Percentiles rank a stretch among this genome's conserved stretches.
Evolutionary conservation across 1,284 basidiomycete genomes (phyloP).

Genomic region (Cryptococcus floricola): DNA sequence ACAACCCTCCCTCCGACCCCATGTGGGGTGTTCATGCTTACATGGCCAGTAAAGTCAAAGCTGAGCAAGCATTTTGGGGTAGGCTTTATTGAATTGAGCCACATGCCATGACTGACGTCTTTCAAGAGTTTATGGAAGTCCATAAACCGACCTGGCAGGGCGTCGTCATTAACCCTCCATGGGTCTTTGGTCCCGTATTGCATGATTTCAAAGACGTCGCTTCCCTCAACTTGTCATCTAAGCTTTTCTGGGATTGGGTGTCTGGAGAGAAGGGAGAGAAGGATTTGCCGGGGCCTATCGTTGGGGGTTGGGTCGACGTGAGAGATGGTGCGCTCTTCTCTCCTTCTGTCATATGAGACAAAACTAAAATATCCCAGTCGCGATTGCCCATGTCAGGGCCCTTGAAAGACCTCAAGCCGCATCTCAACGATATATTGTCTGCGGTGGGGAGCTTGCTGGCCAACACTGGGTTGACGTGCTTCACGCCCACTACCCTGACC

Average conservation of each 20-base stretch:
- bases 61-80: conserved; percentile 56
- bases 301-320: conserved; percentile 58
- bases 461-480: conserved; percentile 35
- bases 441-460: conserved; percentile 41
- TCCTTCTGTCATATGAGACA: neutral
- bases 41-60: conserved; percentile 58
- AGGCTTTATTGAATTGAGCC: neutral
- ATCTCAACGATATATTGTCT: conserved; percentile 59
- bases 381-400: conserved; percentile 57
- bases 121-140: conserved; percentile 55
- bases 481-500: conserved; percentile 29
- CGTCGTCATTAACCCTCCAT: conserved; percentile 56
- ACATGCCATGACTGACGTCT: neutral
- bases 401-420: conserved; percentile 57
- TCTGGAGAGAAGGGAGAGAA: conserved; percentile 47
- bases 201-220: conserved; percentile 55
- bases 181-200: conserved; percentile 54
- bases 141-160: conserved; percentile 59
- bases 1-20: conserved; percentile 60
- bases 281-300: conserved; percentile 34
- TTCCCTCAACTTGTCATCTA: conserved; percentile 56
- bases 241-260: conserved; percentile 45
- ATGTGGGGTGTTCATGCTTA: conserved; percentile 39
- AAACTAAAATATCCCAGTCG: conserved; percentile 44
- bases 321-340: conserved; percentile 37